These are phyloP conservation scores for Skeletonema tropicum DNA, from an alignment of 108 stramenopile species.

Conservation along the genomic window DNA sequence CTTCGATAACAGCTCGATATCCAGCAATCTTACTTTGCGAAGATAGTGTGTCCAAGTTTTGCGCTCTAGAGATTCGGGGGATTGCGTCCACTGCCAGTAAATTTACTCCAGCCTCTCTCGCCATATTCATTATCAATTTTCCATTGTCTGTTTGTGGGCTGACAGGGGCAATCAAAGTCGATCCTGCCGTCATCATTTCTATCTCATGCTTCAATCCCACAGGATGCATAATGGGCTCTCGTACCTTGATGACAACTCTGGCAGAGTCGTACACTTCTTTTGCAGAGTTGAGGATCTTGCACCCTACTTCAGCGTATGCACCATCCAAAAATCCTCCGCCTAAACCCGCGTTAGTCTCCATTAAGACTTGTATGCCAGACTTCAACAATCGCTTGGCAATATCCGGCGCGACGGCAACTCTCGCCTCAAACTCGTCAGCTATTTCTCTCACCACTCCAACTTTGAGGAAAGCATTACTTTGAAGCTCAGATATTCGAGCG, in stretches of 20 bases:
- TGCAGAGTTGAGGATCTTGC: constrained; percentile 48
- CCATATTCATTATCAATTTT: constrained; percentile 62
- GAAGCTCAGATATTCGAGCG: constrained; percentile 48
- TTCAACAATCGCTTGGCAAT: constrained; percentile 54
- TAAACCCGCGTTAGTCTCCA: constrained; percentile 69
- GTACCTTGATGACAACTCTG: constrained; percentile 64
- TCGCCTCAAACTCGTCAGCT: constrained; percentile 54
- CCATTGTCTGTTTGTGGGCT: constrained; percentile 59
- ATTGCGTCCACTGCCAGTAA: constrained; percentile 70
- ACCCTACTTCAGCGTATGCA: constrained; percentile 75
- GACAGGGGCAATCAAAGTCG: constrained; percentile 73
- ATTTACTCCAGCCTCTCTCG: constrained; percentile 46
- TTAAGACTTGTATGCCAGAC: constrained; percentile 55
- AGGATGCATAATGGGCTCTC: constrained; percentile 64
- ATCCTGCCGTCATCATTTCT: constrained; percentile 61
- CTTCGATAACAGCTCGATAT: constrained; percentile 91
- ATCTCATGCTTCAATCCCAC: constrained; percentile 66
- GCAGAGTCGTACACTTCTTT: constrained; percentile 53
- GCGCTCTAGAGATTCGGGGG: constrained; percentile 82
- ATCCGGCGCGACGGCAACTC: constrained; percentile 64
- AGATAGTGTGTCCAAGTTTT: constrained; percentile 78
- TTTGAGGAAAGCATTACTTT: constrained; percentile 47
- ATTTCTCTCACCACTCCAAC: constrained; percentile 80
- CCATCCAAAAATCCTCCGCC: constrained; percentile 71
- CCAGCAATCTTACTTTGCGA: constrained; percentile 93